phyloP scores from a whole-genome alignment of 805 yeast species.

The Henningerozyma blattae region DNA sequence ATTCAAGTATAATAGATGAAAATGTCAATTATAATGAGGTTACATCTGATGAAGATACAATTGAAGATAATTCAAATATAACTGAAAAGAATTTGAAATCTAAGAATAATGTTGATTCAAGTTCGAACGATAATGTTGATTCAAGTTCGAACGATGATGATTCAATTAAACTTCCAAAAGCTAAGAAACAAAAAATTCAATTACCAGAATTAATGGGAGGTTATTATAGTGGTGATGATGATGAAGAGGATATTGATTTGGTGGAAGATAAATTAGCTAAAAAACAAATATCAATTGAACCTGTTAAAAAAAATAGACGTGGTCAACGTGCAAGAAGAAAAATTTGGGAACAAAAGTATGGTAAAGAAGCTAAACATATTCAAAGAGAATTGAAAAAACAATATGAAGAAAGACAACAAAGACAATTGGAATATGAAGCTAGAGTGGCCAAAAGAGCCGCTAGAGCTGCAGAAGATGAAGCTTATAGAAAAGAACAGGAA shows the following conservation, averaged over 20 bases:
- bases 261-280: constrained; percentile 40
- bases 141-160: constrained; percentile 34
- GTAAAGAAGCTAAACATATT: constrained; percentile 73
- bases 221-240: constrained; percentile 76
- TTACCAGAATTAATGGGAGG: constrained; percentile 72
- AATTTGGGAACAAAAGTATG: constrained; percentile 91
- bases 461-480: constrained; percentile 31
- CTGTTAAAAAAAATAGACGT: constrained; percentile 70
- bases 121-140: constrained; percentile 13
- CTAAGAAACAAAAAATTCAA: constrained; percentile 20
- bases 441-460: constrained; percentile 57
- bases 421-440: constrained; percentile 57
- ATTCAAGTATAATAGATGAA: too few species aligned
- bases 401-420: constrained; percentile 43
- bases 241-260: constrained; percentile 35
- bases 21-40: constrained; percentile 35
- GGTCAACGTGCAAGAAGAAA: constrained; percentile 96
- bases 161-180: constrained; percentile 16
- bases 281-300: constrained; percentile 24
- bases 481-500: constrained; percentile 14
- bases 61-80: too few species aligned
- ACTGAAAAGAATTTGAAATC: too few species aligned
- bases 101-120: constrained; percentile 13
- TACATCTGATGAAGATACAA: constrained; percentile 62
- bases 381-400: constrained; percentile 47